phyloP scores from a whole-genome alignment of 1,284 basidiomycete species.

The Melanopsichium pennsylvanicum region DNA sequence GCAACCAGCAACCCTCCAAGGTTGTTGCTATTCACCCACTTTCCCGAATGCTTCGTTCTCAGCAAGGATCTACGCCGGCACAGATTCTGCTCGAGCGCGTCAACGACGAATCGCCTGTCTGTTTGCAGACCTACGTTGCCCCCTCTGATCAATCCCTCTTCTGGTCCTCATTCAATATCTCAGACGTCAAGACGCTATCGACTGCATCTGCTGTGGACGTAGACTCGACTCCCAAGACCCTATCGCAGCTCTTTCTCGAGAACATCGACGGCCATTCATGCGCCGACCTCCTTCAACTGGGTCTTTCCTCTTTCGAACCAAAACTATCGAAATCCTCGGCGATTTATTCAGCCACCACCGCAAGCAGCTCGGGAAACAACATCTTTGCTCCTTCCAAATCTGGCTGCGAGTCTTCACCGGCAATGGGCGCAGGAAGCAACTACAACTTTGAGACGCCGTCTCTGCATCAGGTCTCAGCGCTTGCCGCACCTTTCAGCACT shows the following conservation, averaged over 20 bases:
- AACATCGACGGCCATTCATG: constrained; percentile 7
- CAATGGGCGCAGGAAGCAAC: constrained; percentile 31
- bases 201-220: neutral
- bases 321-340: neutral
- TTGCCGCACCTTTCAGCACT: constrained; percentile 13
- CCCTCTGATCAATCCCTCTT: constrained; percentile 11
- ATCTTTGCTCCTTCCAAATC: constrained; percentile 4
- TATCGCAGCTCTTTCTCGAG: constrained; percentile 16
- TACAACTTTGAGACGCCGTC: constrained; percentile 35
- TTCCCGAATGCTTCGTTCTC: constrained; percentile 35
- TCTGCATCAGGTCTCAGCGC: constrained; percentile 22
- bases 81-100: constrained; percentile 27
- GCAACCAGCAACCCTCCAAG: constrained; percentile 10
- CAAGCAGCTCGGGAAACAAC: constrained; percentile 3
- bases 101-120: constrained; percentile 5
- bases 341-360: constrained; percentile 4
- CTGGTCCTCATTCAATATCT: constrained; percentile 4
- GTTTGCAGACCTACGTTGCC: neutral
- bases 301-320: constrained; percentile 8
- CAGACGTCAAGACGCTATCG: constrained; percentile 1
- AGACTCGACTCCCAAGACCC: constrained; percentile 26
- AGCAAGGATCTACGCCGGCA: constrained; percentile 26
- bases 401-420: constrained; percentile 21
- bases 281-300: constrained; percentile 11
- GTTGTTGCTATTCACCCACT: constrained; percentile 6